Percentiles rank a stretch among this genome's conserved stretches.
These are phyloP conservation scores for Botryosphaeria dothidea DNA, from an alignment of 2,329 filamentous ascomycete genomes.

Conservation along the genomic window DNA sequence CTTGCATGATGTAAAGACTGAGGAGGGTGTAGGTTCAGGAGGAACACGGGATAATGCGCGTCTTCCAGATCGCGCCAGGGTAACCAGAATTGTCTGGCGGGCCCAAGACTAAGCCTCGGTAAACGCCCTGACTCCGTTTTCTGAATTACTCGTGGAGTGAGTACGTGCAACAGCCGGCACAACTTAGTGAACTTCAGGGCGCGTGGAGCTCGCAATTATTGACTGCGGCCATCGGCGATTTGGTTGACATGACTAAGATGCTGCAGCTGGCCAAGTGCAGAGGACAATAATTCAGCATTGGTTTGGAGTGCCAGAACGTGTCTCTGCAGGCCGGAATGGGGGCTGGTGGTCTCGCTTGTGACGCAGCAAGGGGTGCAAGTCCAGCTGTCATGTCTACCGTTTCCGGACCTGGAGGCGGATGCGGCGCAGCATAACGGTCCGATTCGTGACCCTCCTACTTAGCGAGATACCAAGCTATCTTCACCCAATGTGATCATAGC, in stretches of 20 bases:
- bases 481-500: neutral
- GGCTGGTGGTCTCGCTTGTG: neutral
- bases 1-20: too few relatives aligned
- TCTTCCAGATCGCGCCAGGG: neutral
- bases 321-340: neutral
- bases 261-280: too few relatives aligned
- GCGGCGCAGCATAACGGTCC: slow-evolving; percentile 4
- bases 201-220: too few relatives aligned
- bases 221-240: too few relatives aligned
- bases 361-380: neutral
- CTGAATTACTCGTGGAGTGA: neutral
- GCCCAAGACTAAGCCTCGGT: neutral
- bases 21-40: too few relatives aligned
- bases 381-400: neutral
- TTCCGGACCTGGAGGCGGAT: neutral
- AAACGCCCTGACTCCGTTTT: neutral
- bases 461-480: neutral
- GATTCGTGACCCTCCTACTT: neutral
- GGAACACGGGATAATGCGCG: neutral
- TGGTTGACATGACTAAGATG: too few relatives aligned
- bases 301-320: too few relatives aligned
- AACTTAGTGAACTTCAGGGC: too few relatives aligned
- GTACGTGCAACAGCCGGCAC: too few relatives aligned
- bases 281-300: too few relatives aligned
- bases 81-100: neutral